Percentiles rank a stretch among this genome's conserved stretches.
phyloP scores from a whole-genome alignment of 352 stramenopile species.

The Phytophthora tubulina region DNA sequence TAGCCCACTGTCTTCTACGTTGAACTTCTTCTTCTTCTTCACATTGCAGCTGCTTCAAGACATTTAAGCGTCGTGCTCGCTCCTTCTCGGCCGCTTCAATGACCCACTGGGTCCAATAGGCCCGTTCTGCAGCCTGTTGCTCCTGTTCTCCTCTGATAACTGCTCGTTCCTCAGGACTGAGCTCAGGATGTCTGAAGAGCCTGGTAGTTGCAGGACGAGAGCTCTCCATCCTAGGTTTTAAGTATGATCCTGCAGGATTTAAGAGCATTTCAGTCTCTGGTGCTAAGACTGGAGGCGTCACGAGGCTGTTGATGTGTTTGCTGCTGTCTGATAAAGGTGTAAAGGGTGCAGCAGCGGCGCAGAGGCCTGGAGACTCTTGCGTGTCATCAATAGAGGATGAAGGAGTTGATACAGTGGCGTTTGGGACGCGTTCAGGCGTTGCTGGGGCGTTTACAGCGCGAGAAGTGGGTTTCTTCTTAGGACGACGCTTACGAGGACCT shows the following conservation, averaged over 20 bases:
- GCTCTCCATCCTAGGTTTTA: not conserved
- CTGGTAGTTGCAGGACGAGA: not conserved
- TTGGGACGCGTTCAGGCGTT: slow-evolving; percentile 5
- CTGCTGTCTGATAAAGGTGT: slow-evolving; percentile 22
- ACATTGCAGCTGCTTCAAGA: slow-evolving; percentile 74
- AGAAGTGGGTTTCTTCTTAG: slow-evolving; percentile 65
- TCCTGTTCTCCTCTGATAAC: slow-evolving; percentile 29
- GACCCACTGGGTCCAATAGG: slow-evolving; percentile 86
- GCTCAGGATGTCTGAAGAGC: slow-evolving; percentile 10
- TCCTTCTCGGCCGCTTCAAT: slow-evolving; percentile 87
- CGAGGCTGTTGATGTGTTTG: not conserved
- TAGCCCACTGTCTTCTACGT: slow-evolving; percentile 74
- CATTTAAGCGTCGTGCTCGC: slow-evolving; percentile 65
- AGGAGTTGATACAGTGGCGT: slow-evolving; percentile 2
- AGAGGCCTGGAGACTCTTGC: slow-evolving; percentile 21
- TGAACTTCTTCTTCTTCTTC: slow-evolving; percentile 82
- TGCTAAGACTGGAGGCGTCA: slow-evolving; percentile 3
- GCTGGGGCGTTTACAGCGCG: not conserved
- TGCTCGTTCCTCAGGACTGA: slow-evolving; percentile 23
- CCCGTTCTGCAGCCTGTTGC: slow-evolving; percentile 53
- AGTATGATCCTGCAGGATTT: not conserved
- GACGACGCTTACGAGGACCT: slow-evolving; percentile 65
- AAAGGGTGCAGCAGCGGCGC: slow-evolving; percentile 50
- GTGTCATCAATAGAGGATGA: slow-evolving; percentile 3
- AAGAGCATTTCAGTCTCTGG: slow-evolving; percentile 6